Percentiles rank a stretch among this genome's conserved stretches.
These are phyloP conservation scores for Daldinia concentrica DNA, from an alignment of 495 filamentous ascomycete genomes.

Conservation along the genomic window DNA sequence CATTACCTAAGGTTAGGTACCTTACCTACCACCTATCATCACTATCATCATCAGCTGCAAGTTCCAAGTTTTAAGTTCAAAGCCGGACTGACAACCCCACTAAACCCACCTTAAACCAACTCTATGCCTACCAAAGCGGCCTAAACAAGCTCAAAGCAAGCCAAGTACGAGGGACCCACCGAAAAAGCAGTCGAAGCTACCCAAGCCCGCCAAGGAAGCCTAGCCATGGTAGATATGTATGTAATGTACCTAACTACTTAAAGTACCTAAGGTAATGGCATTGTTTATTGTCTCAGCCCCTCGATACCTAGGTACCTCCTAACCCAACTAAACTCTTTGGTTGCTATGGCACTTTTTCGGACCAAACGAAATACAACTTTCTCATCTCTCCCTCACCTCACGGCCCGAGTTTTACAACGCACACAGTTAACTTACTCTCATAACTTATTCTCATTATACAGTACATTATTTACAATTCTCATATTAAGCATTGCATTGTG, in stretches of 20 bases:
- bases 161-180: constrained; percentile 28
- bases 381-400: constrained; percentile 13
- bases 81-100: constrained; percentile 28
- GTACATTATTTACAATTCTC: not conserved
- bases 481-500: not conserved
- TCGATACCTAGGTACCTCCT: too few species aligned
- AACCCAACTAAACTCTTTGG: constrained; percentile 26
- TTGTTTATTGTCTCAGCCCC: constrained; percentile 42
- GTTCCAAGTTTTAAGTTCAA: constrained; percentile 39
- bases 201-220: constrained; percentile 11
- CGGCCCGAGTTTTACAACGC: constrained; percentile 1
- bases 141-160: constrained; percentile 7
- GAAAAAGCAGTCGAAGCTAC: constrained; percentile 34
- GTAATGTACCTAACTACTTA: not conserved
- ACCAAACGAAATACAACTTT: constrained; percentile 22
- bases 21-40: too few species aligned
- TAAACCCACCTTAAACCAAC: constrained; percentile 1
- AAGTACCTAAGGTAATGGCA: constrained; percentile 17
- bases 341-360: constrained; percentile 32
- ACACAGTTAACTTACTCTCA: not conserved
- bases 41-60: constrained; percentile 40
- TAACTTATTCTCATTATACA: not conserved
- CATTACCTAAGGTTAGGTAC: too few species aligned
- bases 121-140: too few species aligned
- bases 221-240: not conserved